Evolutionary conservation across 2,329 filamentous ascomycete species (phyloP).

Genomic region (Aspergillus transmontanensis): DNA sequence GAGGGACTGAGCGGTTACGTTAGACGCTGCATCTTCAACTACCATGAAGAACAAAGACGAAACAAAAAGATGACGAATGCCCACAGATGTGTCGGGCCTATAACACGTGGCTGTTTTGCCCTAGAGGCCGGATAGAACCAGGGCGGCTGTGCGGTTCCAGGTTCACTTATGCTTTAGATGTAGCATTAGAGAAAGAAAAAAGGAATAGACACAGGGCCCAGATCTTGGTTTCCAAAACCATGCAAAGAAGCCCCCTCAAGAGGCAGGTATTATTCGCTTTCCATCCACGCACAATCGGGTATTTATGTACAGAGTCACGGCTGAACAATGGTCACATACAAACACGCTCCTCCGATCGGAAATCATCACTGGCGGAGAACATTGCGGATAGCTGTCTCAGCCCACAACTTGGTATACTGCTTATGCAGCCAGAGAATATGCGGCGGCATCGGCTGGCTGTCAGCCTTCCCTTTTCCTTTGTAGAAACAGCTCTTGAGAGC

Average conservation of each 20-base stretch:
- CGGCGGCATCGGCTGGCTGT: slow-evolving; percentile 48
- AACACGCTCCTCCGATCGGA: slow-evolving; percentile 12
- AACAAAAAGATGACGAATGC: too few relatives aligned
- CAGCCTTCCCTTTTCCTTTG: slow-evolving; percentile 52
- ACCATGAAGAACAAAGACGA: too few relatives aligned
- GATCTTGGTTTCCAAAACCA: background rate
- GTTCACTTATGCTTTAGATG: too few relatives aligned
- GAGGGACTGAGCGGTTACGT: too few relatives aligned
- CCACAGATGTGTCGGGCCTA: too few relatives aligned
- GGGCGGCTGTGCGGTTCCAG: too few relatives aligned
- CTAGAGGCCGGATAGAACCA: too few relatives aligned
- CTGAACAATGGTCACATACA: background rate
- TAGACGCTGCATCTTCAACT: too few relatives aligned
- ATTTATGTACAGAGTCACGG: background rate
- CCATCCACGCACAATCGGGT: background rate
- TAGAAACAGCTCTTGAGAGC: slow-evolving; percentile 67
- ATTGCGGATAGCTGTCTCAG: slow-evolving; percentile 54
- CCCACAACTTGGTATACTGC: slow-evolving; percentile 59
- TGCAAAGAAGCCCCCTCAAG: background rate
- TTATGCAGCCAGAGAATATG: slow-evolving; percentile 55
- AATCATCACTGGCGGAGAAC: slow-evolving; percentile 7
- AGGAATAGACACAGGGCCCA: background rate
- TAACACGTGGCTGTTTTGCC: too few relatives aligned
- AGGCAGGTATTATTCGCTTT: background rate
- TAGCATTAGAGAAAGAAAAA: background rate